Conservation (phyloP, 495 filamentous ascomycete species). For the Beverwykella pulmonaria region DNA sequence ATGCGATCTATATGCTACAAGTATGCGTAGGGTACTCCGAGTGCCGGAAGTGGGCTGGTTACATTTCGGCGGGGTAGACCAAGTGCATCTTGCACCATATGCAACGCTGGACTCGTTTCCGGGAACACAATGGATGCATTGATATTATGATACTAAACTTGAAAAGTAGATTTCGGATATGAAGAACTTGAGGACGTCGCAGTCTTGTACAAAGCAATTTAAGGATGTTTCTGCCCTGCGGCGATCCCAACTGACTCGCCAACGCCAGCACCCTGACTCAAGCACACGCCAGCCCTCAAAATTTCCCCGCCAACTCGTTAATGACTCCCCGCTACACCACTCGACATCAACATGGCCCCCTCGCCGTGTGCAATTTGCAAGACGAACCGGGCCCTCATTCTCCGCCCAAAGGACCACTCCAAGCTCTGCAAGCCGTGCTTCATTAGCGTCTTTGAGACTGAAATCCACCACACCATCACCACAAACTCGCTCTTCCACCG, state of each 20-base stretch:
- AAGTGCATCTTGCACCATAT: too few relatives aligned
- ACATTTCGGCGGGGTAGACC: too few relatives aligned
- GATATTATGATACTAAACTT: too few relatives aligned
- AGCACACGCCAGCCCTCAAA: neutral
- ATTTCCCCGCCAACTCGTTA: neutral
- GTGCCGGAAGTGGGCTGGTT: too few relatives aligned
- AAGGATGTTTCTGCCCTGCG: neutral
- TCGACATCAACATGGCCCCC: constrained; percentile 39
- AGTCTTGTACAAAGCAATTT: neutral
- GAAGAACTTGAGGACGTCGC: neutral
- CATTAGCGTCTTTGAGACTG: constrained; percentile 80
- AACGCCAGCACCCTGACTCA: constrained; percentile 20
- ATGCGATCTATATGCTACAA: too few relatives aligned
- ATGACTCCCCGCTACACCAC: neutral
- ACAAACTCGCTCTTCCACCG: constrained; percentile 73
- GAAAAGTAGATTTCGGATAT: neutral
- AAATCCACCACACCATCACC: constrained; percentile 90
- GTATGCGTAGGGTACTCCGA: too few relatives aligned
- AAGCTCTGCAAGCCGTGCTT: constrained; percentile 93
- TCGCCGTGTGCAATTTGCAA: constrained; percentile 74
- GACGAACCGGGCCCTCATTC: constrained; percentile 76
- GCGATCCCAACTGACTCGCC: constrained; percentile 16
- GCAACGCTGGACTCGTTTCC: too few relatives aligned
- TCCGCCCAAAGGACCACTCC: constrained; percentile 88
- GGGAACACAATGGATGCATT: neutral